A percentile compares a stretch with the other conserved stretches of the same genome.
Conservation (phyloP, 2,329 filamentous ascomycete genomes). For the Metarhizium brunneum region DNA sequence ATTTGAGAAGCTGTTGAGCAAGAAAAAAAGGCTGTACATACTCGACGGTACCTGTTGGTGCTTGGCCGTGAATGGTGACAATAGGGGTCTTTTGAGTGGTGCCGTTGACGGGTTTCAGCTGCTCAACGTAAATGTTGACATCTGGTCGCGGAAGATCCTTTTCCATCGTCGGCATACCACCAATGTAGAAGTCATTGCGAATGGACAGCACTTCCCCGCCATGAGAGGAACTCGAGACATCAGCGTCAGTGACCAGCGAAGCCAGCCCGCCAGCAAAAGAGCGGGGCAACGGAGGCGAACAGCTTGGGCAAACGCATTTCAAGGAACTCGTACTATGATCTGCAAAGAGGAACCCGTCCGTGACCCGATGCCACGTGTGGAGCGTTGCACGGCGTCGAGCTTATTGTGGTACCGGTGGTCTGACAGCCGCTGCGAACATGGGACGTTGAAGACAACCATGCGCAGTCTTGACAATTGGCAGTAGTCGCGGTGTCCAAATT, state of each 20-base stretch:
- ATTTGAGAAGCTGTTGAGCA: neutral
- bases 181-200: conserved; percentile 26
- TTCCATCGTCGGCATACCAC: conserved; percentile 13
- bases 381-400: no score
- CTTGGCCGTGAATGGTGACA: conserved; percentile 33
- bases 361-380: no score
- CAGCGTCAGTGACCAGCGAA: neutral
- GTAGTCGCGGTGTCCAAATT: no score
- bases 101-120: conserved; percentile 25
- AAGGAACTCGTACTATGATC: no score
- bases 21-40: conserved; percentile 11
- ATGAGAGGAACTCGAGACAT: neutral
- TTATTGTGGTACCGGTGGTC: no score
- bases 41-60: conserved; percentile 26
- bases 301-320: neutral
- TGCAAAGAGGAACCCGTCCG: no score
- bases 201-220: conserved; percentile 1
- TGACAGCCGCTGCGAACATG: no score
- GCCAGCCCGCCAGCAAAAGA: neutral
- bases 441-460: no score
- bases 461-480: no score
- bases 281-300: neutral
- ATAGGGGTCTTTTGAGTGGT: conserved; percentile 22
- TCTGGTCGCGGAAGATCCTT: conserved; percentile 28
- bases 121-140: conserved; percentile 38